Evolutionary conservation across 139 green algal species (phyloP).

Genomic region (Medakamo hakoo): DNA sequence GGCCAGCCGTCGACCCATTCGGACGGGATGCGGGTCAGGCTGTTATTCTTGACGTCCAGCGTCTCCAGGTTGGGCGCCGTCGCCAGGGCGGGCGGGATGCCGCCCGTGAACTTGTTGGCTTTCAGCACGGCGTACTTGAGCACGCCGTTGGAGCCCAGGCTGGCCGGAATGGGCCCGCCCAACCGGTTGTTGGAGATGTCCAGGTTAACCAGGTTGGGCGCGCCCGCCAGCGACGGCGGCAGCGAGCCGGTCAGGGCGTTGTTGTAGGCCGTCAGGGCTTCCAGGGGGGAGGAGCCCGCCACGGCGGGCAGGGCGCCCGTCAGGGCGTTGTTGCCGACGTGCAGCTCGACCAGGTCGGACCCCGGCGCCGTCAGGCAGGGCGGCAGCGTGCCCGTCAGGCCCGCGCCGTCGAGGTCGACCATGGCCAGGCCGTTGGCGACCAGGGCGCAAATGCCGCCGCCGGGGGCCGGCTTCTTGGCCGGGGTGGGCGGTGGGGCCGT

Average conservation of each 20-base stretch:
- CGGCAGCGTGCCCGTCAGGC: neutral
- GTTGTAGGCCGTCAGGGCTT: slow-evolving; percentile 4
- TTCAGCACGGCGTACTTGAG: slow-evolving; percentile 1
- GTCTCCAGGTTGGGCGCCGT: slow-evolving; percentile 1
- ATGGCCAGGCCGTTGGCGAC: neutral
- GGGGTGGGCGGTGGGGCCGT: no score
- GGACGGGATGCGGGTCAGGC: neutral
- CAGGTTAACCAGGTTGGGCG: neutral
- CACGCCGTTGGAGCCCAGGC: neutral
- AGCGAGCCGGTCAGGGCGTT: slow-evolving; percentile 5
- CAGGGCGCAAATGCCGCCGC: neutral
- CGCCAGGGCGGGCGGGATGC: neutral
- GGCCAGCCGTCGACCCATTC: neutral
- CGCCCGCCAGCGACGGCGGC: neutral
- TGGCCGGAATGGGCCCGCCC: neutral
- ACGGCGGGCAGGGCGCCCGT: slow-evolving; percentile 2
- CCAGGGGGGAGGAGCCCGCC: neutral
- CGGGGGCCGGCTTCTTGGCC: neutral
- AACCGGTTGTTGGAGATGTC: slow-evolving; percentile 3
- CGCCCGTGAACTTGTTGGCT: slow-evolving; percentile 6
- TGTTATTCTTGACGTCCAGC: slow-evolving; percentile 6
- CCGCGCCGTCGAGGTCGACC: neutral
- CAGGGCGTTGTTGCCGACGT: slow-evolving; percentile 1
- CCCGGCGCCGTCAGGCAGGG: neutral
- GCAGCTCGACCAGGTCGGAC: neutral